Conservation (phyloP, 176 grass and related monocot species). For the Olyra latifolia region DNA sequence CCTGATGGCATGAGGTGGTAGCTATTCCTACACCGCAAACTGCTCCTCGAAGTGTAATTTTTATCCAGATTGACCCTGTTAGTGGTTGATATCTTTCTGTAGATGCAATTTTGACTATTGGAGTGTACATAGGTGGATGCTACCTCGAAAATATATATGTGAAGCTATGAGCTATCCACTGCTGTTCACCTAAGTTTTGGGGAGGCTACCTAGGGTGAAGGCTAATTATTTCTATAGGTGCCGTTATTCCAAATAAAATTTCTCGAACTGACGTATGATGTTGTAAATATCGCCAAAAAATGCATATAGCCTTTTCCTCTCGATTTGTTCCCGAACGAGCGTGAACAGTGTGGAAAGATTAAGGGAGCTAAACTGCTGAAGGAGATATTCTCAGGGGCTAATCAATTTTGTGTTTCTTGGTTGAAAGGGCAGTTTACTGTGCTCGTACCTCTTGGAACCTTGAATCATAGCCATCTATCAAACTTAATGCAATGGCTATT, state of each 20-base stretch:
- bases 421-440: too few species aligned
- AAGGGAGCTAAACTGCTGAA: neutral
- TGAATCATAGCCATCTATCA: too few species aligned
- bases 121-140: neutral
- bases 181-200: neutral
- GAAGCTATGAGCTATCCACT: neutral
- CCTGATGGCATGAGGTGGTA: conserved; percentile 34
- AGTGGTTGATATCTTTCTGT: neutral
- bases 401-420: neutral
- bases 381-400: neutral
- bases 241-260: neutral
- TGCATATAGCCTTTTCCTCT: neutral
- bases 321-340: neutral
- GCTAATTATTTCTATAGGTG: neutral
- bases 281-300: neutral
- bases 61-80: neutral
- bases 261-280: neutral
- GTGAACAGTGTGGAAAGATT: neutral
- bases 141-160: neutral
- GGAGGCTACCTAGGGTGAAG: neutral
- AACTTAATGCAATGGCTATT: too few species aligned
- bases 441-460: too few species aligned
- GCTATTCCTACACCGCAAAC: neutral
- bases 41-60: neutral
- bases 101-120: neutral